Base-by-base conservation (phyloP, 768 basidiomycete species). In the Kwoniella shandongensis region DNA sequence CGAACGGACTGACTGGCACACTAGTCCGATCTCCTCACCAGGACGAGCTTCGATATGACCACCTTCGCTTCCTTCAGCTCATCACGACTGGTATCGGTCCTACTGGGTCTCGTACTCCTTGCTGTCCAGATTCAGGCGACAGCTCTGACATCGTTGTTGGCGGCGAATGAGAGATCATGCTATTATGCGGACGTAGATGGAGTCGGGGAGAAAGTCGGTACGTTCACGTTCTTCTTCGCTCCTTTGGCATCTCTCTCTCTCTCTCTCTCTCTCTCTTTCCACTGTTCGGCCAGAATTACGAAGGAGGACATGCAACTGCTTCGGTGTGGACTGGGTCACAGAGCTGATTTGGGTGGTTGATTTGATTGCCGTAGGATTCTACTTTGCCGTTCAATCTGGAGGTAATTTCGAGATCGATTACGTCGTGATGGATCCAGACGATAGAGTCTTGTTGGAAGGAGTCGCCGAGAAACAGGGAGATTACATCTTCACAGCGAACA, bases 381-480 rank as follows among this genome's bases (percentile, higher is more conserved):
- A 97, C 80, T 98, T 91, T 81, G 94, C 94, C 62, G 93, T 97
- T 32, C 94, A 98, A 85, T 90, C 92, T 26, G 94, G 94, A 44
- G 94, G 94, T 57, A 87, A 90, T 1, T 97, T 97, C 78, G 94
- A 96, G 76, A 87, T 97, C 40, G 91, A 94, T 81, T 96, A 88
- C 73, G 86, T 89, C 61, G 83, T 97, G 63, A 91, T 87, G 65
- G 91, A 94, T 76, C 94, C 96, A 6, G 86, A 85, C 57, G 88
- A 90, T 70, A 89, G 86, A 74, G 79, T 93, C 30, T 77, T 98
- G 23, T 84, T 99, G 44, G 88, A 93, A 49, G 96, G 92, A 50
- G 79, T 83, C 65, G 85, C 87, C 25, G 94, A 98, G 70, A 86
- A 89, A 29, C 91, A 96, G 64, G 96, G 96, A 30, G 96, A 99